Base-by-base conservation (phyloP, 306 rosid genomes). In the Acacia crassicarpa region DNA sequence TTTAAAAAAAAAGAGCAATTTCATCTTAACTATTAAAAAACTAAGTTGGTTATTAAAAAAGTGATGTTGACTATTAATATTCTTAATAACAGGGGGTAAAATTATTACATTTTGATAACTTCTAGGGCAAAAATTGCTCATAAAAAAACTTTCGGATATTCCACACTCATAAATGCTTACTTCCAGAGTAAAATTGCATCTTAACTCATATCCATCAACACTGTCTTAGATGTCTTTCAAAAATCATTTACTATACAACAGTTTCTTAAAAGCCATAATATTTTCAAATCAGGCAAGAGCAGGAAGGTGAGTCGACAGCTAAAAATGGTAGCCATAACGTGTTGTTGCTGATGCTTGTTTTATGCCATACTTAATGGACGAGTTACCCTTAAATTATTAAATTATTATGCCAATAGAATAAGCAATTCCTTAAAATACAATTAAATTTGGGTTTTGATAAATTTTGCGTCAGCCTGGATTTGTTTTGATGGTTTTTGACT, bases 371-470 rank as follows among this genome's bases (percentile, higher is more conserved):
- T 65, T 48, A 56, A 59, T 58, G 71, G 33, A 56, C 67, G 68
- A n/a, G 74, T 43, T 59, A 63, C 62, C 43, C 38, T 22, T 40
- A 0, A 35, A 58, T 74, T 20, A 54, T 74, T 74, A 33, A 74
- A 53, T 74, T 8, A 54, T 35, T 49, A 30, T 51, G 35, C 32
- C 19, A 38, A 30, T 32, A 16, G 23, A 12, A 53, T n/a, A 35
- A 16, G 12, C 5, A 16, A 25, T 61, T 45, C 30, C 58, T 76
- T 61, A 2, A 61, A 25, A 10, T 44, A 65, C 15, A 27, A 41
- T 74, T 67, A 65, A 78, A 78, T 73, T 74, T 77, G 62, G 49
- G 40, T 61, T 72, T 32, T 58, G 19, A 7, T 59, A 16, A 45
- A 9, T 46, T 69, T 54, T 27, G 40, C n/a, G 43, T 33, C 32